Evolutionary conservation across 129 eudicot species (phyloP), one percentile per base, ranked within the genome.

Genomic region (Rutidosis leptorrhynchoides): DNA sequence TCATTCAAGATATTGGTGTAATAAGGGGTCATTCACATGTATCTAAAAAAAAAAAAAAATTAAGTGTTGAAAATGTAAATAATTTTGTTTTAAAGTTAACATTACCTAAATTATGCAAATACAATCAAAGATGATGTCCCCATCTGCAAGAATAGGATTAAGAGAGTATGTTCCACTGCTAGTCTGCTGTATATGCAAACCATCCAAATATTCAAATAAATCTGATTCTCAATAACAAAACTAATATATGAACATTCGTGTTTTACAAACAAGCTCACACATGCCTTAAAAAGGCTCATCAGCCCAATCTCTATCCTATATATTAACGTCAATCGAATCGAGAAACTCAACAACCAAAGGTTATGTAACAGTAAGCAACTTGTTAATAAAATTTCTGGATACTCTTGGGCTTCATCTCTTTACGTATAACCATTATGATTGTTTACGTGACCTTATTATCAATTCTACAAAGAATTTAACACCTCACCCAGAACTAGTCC

Each of bases 401-500:
- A 37, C 45, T 11, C 45, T 37, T 37, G 16, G 67, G 29, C 24
- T 42, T 69, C 30, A 7, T 70, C 57, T 26, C 26, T 4, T 59
- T 30, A 24, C 26, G n/a, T 65, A 40, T 17, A n/a, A 45, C 17
- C 52, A 14, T 45, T 6, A 17, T 16, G 10, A 49, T 4, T 48
- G 8, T 35, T 35, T 35, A 35, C 5, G 43, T 35, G 43, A 58
- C 8, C 30, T 49, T 70, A 17, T 1, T 17, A 59, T 16, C 12
- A 16, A 21, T 48, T 22, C 72, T 72, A 83, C 54, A 91, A 54
- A n/a, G 75, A 76, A 56, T 83, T 91, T 67, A 91, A 72, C 67
- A 91, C 90, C 70, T 91, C 97, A 35, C 94, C 97, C 15, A 91
- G 79, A 75, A 91, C 90, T 62, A 91, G 78, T 62, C 87, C 96